Evolutionary conservation across 768 basidiomycete species (phyloP).

Genomic region (Suillus occidentalis): DNA sequence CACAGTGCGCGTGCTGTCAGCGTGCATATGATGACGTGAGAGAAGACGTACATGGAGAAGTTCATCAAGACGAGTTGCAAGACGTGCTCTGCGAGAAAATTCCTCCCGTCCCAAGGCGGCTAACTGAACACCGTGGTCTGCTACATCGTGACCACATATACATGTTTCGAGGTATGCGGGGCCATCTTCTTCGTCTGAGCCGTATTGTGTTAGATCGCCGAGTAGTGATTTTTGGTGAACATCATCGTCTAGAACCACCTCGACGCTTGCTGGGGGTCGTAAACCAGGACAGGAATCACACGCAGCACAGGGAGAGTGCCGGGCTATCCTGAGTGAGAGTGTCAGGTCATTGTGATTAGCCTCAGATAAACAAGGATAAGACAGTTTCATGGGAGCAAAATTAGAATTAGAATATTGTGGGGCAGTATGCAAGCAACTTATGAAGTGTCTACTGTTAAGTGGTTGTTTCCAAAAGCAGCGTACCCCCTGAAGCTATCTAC

Average conservation of each 20-base stretch:
- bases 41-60: conserved; percentile 65
- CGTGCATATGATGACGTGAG: neutral
- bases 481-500: neutral
- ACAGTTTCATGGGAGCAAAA: conserved; percentile 50
- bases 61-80: conserved; percentile 81
- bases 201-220: conserved; percentile 60
- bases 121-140: conserved; percentile 67
- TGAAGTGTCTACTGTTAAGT: neutral
- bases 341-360: conserved; percentile 49
- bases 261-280: conserved; percentile 57
- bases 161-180: conserved; percentile 60
- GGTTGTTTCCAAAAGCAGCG: neutral
- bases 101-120: conserved; percentile 56
- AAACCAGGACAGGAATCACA: conserved; percentile 74
- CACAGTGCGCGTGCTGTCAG: neutral
- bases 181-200: conserved; percentile 68
- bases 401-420: conserved; percentile 1
- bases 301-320: conserved; percentile 69
- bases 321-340: conserved; percentile 74
- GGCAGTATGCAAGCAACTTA: neutral
- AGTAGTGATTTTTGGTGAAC: conserved; percentile 45
- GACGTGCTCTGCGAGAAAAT: conserved; percentile 68
- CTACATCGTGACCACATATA: conserved; percentile 65
- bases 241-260: conserved; percentile 57
- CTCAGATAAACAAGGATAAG: conserved; percentile 65